These are phyloP conservation scores for Schizophyllum amplum DNA, from an alignment of 1,284 basidiomycete species.

Conservation along the genomic window DNA sequence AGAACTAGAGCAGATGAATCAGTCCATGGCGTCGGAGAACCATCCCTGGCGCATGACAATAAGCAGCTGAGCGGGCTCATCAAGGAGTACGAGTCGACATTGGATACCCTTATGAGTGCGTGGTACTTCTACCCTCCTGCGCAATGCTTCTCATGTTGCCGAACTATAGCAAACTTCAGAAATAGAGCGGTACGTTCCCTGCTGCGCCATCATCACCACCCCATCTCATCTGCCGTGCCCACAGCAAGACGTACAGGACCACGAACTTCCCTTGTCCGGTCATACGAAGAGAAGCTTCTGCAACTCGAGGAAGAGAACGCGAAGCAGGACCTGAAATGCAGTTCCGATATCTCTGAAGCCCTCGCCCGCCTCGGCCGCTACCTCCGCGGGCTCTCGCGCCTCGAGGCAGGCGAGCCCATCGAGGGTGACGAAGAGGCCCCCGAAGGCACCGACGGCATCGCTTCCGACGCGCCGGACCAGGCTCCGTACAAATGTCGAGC, in stretches of 20 bases:
- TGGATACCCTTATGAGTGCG: conserved; percentile 88
- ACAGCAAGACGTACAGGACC: conserved; percentile 90
- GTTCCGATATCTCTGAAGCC: conserved; percentile 61
- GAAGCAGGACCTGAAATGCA: conserved; percentile 49
- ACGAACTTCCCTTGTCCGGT: conserved; percentile 87
- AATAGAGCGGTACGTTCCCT: conserved; percentile 72
- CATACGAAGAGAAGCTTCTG: conserved; percentile 84
- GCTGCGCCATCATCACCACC: conserved; percentile 6
- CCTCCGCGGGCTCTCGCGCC: conserved; percentile 68
- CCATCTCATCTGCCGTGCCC: conserved; percentile 1
- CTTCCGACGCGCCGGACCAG: too few species aligned
- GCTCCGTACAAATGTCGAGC: background rate
- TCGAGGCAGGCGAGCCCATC: conserved; percentile 66
- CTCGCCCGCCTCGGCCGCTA: conserved; percentile 68
- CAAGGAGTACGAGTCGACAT: conserved; percentile 94
- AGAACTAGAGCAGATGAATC: conserved; percentile 90
- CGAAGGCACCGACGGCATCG: background rate
- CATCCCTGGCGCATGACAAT: conserved; percentile 87
- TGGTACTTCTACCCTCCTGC: conserved; percentile 11
- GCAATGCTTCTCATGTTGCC: background rate
- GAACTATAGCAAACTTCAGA: conserved; percentile 55
- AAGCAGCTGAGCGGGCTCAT: conserved; percentile 87
- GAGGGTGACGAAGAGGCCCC: conserved; percentile 22
- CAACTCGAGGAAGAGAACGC: conserved; percentile 70
- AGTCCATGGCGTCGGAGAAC: conserved; percentile 79